phyloP scores from a whole-genome alignment of 225 moss, liverwort and hornwort genomes.

The Pseudoscleropodium purum region DNA sequence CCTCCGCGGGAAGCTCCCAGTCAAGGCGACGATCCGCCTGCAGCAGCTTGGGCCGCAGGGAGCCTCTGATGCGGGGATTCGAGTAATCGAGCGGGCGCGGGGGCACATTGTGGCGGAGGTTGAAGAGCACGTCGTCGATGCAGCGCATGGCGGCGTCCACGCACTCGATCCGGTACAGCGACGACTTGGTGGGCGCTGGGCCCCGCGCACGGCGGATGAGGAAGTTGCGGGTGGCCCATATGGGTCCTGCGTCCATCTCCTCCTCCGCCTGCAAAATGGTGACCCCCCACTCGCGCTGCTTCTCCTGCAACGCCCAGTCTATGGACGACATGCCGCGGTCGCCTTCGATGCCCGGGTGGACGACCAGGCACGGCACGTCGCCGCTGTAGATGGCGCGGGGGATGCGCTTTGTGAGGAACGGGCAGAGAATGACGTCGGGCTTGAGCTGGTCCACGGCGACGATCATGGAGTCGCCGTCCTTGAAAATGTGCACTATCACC shows the following conservation, averaged over 20 bases:
- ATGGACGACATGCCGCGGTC: constrained; percentile 64
- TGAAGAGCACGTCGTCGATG: constrained; percentile 29
- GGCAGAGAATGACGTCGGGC: constrained; percentile 45
- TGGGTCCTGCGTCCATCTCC: constrained; percentile 48
- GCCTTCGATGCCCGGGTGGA: constrained; percentile 58
- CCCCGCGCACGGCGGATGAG: neutral
- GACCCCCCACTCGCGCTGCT: constrained; percentile 37
- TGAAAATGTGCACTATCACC: constrained; percentile 16
- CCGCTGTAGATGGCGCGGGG: constrained; percentile 11
- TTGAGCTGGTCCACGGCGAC: neutral
- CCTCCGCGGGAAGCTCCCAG: constrained; percentile 25
- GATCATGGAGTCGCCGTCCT: constrained; percentile 1
- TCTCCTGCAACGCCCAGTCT: constrained; percentile 43
- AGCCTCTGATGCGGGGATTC: constrained; percentile 11
- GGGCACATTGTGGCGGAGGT: neutral
- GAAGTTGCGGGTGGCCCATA: constrained; percentile 43
- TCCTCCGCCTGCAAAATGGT: constrained; percentile 46
- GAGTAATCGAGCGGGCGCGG: constrained; percentile 40
- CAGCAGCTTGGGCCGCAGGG: constrained; percentile 13
- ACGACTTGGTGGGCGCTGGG: constrained; percentile 15
- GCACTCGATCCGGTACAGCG: constrained; percentile 37
- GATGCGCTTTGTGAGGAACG: constrained; percentile 45
- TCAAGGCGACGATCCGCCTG: constrained; percentile 28
- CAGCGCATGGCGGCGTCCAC: constrained; percentile 48
- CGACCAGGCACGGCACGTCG: constrained; percentile 28